These are phyloP conservation scores for Pythium apleroticum DNA, from an alignment of 352 stramenopile genomes.

Conservation along the genomic window DNA sequence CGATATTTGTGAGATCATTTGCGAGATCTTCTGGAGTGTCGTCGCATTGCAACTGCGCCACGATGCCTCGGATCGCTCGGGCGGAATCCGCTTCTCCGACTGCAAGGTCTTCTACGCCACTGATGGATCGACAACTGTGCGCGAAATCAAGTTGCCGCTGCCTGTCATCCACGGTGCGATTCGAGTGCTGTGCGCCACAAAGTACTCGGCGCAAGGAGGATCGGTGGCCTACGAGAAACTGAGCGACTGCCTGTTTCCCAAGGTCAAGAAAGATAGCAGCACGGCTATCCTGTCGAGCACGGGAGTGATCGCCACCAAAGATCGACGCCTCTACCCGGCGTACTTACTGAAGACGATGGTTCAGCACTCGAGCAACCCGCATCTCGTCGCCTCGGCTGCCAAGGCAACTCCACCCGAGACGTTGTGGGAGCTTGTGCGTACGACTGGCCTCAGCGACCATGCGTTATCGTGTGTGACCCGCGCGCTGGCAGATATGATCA, in stretches of 20 bases:
- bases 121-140: slow-evolving; percentile 56
- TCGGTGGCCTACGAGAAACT: slow-evolving; percentile 35
- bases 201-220: background rate
- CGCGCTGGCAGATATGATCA: slow-evolving; percentile 30
- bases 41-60: slow-evolving; percentile 65
- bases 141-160: slow-evolving; percentile 77
- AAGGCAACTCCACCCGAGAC: slow-evolving; percentile 53
- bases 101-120: slow-evolving; percentile 82
- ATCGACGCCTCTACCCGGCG: slow-evolving; percentile 65
- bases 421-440: slow-evolving; percentile 58
- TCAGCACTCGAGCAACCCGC: slow-evolving; percentile 32
- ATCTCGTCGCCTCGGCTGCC: slow-evolving; percentile 56
- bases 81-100: slow-evolving; percentile 62
- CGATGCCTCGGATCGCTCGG: slow-evolving; percentile 42
- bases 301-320: slow-evolving; percentile 75
- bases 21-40: slow-evolving; percentile 70
- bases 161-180: slow-evolving; percentile 71
- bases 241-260: slow-evolving; percentile 66
- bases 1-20: slow-evolving; percentile 56
- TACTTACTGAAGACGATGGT: slow-evolving; percentile 66
- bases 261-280: slow-evolving; percentile 39
- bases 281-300: slow-evolving; percentile 59
- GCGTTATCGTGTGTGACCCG: slow-evolving; percentile 22
- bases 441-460: slow-evolving; percentile 44
- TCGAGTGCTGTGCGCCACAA: slow-evolving; percentile 45